A percentile compares a stretch with the other conserved stretches of the same genome.
Evolutionary conservation across 352 stramenopile genomes (phyloP).

Genomic region (Phytophthora crassamura): DNA sequence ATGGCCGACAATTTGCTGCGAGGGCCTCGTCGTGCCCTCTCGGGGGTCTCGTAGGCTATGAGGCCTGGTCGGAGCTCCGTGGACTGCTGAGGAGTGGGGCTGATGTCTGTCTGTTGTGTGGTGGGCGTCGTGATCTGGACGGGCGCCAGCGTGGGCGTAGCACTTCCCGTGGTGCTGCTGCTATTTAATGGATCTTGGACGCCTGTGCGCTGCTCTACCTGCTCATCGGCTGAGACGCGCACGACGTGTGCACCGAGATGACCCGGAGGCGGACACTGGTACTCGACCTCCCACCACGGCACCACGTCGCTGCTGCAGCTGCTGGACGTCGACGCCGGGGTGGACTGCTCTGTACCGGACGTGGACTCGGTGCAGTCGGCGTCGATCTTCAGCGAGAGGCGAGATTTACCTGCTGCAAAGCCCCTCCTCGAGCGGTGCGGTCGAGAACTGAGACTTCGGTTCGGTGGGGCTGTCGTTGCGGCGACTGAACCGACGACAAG

Average conservation of each 20-base stretch:
- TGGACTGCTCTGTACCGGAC: conserved; percentile 26
- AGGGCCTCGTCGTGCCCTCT: conserved; percentile 44
- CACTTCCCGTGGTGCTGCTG: conserved; percentile 12
- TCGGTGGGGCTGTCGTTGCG: conserved; percentile 12
- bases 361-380: conserved; percentile 22
- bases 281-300: conserved; percentile 70
- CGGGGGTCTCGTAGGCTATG: conserved; percentile 49
- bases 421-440: conserved; percentile 25
- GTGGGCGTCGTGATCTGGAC: conserved; percentile 12
- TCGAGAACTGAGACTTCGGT: conserved; percentile 22
- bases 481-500: conserved; percentile 17
- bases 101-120: neutral
- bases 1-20: conserved; percentile 26
- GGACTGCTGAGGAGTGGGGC: neutral
- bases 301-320: conserved; percentile 40
- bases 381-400: conserved; percentile 42
- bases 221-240: conserved; percentile 35
- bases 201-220: conserved; percentile 9
- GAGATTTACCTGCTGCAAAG: conserved; percentile 31
- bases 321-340: conserved; percentile 41
- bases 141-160: neutral
- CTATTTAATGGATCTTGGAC: neutral
- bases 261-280: conserved; percentile 57
- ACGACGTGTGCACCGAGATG: conserved; percentile 61
- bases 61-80: conserved; percentile 19